Base-by-base conservation (phyloP, 2,329 filamentous ascomycete species). In the Cytospora schulzeri region DNA sequence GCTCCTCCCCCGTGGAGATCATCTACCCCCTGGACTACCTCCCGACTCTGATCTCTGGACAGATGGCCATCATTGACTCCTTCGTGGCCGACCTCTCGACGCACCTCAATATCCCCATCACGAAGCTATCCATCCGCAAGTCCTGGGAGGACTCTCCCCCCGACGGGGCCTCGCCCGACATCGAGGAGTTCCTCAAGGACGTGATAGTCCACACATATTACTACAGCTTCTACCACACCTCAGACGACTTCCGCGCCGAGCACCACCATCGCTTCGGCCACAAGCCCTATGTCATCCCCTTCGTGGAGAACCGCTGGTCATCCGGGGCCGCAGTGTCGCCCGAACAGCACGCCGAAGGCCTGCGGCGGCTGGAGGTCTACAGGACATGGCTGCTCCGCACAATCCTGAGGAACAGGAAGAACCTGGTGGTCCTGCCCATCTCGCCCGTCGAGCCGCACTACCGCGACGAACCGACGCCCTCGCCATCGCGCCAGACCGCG, bases 261-360 rank as follows among this genome's bases (percentile, higher is more conserved):
- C 26, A 45, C 33, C n/a, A 9, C 11, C 22, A 33, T 12, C 22
- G 9, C 22, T 63, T 57, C 41, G 24, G 31, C 9, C 45, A 52
- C n/a, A 28, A 52, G 29, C 54, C 60, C 7, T 63, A 63, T n/a
- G 60, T 57, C 41, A 63, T 26, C 26, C 60, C 60, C 0, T 53
- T 57, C 7, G 54, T 63, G 24, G 26, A 52, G n/a, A 35, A 57
- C 2, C 8, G 60, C 3, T 63, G 41, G 60, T 17, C 54, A 0
- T 63, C 60, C 9, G 60, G 53, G 7, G 60, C 60, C 7, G 19
- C 22, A 6, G 53, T 57, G 7, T 51, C 60, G 9, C 6, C 15
- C 7, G 41, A 52, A 14, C 60, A 63, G 29, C 7, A 57, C 19
- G 12, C 26, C 11, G n/a, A 55, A 31, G 54, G 51, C 14, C 8